phyloP scores from a whole-genome alignment of 75 land plant species.

The Isoetes taiwanensis region DNA sequence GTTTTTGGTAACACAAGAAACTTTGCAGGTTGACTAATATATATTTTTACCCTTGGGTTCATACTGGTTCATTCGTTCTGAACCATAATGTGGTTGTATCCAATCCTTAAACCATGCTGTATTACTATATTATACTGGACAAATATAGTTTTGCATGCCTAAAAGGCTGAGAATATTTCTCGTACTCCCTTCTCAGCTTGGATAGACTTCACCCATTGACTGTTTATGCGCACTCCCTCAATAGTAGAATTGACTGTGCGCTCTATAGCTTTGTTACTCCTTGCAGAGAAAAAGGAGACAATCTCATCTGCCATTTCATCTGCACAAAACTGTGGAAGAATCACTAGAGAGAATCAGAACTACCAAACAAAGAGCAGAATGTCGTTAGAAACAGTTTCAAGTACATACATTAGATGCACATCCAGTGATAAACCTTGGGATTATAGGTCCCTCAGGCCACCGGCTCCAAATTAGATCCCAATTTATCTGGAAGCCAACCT shows the following conservation, averaged over 20 bases:
- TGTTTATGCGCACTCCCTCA: slow-evolving; percentile 55
- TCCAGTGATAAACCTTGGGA: slow-evolving; percentile 44
- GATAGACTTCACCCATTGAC: slow-evolving; percentile 60
- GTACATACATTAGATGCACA: slow-evolving; percentile 60
- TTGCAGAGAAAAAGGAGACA: slow-evolving; percentile 52
- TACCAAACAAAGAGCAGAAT: no score
- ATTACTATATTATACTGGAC: no score
- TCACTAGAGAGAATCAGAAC: no score
- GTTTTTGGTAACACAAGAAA: no score
- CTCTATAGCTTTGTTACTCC: slow-evolving; percentile 39
- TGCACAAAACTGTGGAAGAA: slow-evolving; percentile 76
- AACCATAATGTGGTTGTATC: no score
- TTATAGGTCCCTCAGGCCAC: slow-evolving; percentile 50
- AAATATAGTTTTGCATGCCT: no score
- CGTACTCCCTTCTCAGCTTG: slow-evolving; percentile 28
- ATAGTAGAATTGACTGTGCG: slow-evolving; percentile 77
- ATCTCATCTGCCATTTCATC: slow-evolving; percentile 59
- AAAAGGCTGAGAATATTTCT: no score
- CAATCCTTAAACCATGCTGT: no score
- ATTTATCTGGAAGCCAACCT: slow-evolving; percentile 60
- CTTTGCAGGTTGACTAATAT: no score
- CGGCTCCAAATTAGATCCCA: slow-evolving; percentile 55
- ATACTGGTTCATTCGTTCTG: no score
- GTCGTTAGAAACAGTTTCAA: no score
- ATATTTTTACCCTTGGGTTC: no score